Conservation (phyloP, 78 protist species). For the Chrysochromulina parva region DNA sequence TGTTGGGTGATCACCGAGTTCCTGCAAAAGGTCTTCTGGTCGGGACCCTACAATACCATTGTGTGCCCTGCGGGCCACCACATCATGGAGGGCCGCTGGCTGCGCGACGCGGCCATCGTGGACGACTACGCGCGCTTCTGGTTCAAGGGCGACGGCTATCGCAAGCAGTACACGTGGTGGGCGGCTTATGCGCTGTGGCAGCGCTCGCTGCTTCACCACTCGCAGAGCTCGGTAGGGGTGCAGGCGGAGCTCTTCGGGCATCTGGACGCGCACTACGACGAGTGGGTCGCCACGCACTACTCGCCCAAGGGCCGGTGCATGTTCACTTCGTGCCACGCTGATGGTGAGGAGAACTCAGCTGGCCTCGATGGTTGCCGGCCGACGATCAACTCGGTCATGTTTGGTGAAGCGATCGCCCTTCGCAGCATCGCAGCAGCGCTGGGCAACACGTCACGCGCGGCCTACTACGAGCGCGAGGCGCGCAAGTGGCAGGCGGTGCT, state of each 20-base stretch:
- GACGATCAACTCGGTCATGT: conserved; percentile 6
- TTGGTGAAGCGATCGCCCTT: neutral
- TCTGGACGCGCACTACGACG: neutral
- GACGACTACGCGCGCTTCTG: conserved; percentile 6
- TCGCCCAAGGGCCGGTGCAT: neutral
- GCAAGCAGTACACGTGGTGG: neutral
- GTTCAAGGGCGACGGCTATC: neutral
- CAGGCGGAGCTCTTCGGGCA: neutral
- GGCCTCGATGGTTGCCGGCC: neutral
- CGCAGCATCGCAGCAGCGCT: neutral
- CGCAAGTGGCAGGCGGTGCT: neutral
- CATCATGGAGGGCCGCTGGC: neutral
- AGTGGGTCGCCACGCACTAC: neutral
- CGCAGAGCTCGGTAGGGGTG: neutral
- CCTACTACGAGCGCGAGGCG: neutral
- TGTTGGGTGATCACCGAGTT: no score
- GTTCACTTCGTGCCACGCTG: neutral
- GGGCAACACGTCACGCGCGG: neutral
- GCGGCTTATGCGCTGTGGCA: neutral
- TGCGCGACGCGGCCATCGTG: neutral
- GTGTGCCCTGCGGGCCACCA: neutral
- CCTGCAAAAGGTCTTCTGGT: neutral
- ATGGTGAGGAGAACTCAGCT: neutral
- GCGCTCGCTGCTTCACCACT: neutral
- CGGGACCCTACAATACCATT: neutral